A percentile compares a stretch with the other conserved stretches of the same genome.
These are phyloP conservation scores for Fusarium caatingaense DNA, from an alignment of 2,329 filamentous ascomycete species.

Conservation along the genomic window DNA sequence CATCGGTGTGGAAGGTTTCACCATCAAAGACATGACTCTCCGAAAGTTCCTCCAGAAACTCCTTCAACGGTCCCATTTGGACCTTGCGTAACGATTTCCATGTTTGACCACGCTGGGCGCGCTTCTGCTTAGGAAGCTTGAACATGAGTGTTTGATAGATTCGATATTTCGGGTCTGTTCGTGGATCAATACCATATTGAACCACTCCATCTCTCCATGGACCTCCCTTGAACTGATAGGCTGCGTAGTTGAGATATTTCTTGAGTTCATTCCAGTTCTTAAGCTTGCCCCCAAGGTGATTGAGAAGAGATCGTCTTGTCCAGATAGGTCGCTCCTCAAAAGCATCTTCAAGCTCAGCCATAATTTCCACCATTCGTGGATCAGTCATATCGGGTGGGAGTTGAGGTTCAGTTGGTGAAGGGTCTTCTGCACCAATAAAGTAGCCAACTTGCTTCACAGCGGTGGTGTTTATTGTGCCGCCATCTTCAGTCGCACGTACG, in stretches of 20 bases:
- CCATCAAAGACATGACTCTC: constrained; percentile 86
- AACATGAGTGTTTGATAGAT: constrained; percentile 92
- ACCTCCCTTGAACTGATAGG: constrained; percentile 92
- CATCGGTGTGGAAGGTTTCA: constrained; percentile 77
- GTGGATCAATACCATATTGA: constrained; percentile 86
- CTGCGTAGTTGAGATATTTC: constrained; percentile 83
- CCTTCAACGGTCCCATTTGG: constrained; percentile 54
- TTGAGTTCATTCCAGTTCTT: constrained; percentile 71
- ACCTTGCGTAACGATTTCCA: constrained; percentile 62
- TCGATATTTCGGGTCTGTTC: constrained; percentile 79
- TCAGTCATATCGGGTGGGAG: constrained; percentile 69
- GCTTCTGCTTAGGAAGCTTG: constrained; percentile 70
- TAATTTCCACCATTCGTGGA: constrained; percentile 70
- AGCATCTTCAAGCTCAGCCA: constrained; percentile 71
- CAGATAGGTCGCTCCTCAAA: constrained; percentile 84
- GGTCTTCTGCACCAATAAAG: constrained; percentile 70
- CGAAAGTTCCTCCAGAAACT: constrained; percentile 54
- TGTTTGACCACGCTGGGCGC: constrained; percentile 58
- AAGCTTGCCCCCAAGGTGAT: constrained; percentile 68
- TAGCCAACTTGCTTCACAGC: constrained; percentile 69
- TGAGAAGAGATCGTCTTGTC: constrained; percentile 85
- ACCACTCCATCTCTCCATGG: constrained; percentile 92
- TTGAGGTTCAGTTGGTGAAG: constrained; percentile 71
- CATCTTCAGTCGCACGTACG: constrained; percentile 70
- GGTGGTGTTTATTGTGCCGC: constrained; percentile 68